Conservation (phyloP, 169 alveolate genomes). For the Eimeria maxima region DNA sequence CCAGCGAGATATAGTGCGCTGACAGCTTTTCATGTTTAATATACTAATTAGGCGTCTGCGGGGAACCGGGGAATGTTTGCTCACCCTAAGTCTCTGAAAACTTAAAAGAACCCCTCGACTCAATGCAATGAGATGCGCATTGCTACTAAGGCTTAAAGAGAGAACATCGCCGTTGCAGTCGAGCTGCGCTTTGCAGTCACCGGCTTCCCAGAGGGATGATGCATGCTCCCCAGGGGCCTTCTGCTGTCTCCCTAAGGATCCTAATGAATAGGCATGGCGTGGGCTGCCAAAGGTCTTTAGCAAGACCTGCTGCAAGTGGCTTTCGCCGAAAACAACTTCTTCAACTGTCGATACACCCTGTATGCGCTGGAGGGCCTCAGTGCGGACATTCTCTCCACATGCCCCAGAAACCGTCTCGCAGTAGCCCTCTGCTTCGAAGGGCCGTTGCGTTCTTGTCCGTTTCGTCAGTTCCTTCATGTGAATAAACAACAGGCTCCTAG, state of each 20-base stretch:
- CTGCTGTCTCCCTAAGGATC: neutral
- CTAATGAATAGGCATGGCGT: neutral
- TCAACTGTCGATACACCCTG: neutral
- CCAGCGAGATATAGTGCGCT: neutral
- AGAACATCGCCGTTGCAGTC: conserved; percentile 60
- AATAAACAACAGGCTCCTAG: conserved; percentile 24
- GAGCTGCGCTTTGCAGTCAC: conserved; percentile 70
- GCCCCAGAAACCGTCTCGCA: neutral
- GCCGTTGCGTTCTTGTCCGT: neutral
- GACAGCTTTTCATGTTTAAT: neutral
- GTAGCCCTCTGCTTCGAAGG: neutral
- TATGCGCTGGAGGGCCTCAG: neutral
- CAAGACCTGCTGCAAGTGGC: conserved; percentile 37
- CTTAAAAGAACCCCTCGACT: conserved; percentile 61
- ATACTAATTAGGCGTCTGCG: neutral
- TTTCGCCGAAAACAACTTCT: conserved; percentile 54
- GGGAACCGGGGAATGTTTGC: neutral
- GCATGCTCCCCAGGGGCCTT: neutral
- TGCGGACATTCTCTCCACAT: neutral
- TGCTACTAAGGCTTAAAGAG: conserved; percentile 70
- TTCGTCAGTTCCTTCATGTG: neutral
- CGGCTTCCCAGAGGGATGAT: neutral
- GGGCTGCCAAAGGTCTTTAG: neutral
- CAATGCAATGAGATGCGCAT: conserved; percentile 55
- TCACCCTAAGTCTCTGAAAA: conserved; percentile 51